A percentile compares a stretch with the other conserved stretches of the same genome.
Evolutionary conservation across 2,329 filamentous ascomycete species (phyloP).

Genomic region (Botrytis medusae): DNA sequence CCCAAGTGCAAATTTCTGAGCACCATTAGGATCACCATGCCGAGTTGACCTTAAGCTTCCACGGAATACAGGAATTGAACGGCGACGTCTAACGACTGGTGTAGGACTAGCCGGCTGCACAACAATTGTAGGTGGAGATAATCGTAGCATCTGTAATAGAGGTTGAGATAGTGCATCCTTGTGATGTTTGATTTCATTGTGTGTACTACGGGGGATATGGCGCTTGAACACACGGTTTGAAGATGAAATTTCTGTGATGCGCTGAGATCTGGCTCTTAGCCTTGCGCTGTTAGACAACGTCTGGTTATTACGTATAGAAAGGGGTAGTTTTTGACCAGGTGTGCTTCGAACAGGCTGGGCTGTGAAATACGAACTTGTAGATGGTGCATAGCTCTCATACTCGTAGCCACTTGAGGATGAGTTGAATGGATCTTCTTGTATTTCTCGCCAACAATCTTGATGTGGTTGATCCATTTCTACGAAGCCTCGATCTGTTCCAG

Average conservation of each 20-base stretch:
- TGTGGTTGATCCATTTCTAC: neutral
- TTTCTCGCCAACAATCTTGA: neutral
- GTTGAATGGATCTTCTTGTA: neutral
- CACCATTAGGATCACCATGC: neutral
- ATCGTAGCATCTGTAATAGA: neutral
- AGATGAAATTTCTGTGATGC: fast-evolving
- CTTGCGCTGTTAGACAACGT: neutral
- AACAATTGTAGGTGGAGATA: neutral
- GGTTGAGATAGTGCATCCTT: neutral
- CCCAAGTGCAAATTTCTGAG: too few relatives aligned
- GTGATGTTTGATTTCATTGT: neutral
- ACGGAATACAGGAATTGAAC: neutral
- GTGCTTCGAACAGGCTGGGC: neutral
- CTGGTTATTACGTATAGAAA: neutral
- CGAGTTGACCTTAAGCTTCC: neutral
- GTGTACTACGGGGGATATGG: neutral
- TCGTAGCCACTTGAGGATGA: neutral
- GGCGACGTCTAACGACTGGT: fast-evolving
- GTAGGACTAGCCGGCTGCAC: neutral
- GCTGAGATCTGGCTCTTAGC: neutral
- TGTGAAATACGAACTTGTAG: neutral
- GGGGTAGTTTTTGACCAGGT: neutral
- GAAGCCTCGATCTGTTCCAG: neutral
- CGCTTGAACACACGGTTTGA: neutral
- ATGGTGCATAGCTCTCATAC: neutral